Base-by-base conservation (phyloP, 371 early-diverging fungal species). In the Hamiltosporidium tvaerminnensis region DNA sequence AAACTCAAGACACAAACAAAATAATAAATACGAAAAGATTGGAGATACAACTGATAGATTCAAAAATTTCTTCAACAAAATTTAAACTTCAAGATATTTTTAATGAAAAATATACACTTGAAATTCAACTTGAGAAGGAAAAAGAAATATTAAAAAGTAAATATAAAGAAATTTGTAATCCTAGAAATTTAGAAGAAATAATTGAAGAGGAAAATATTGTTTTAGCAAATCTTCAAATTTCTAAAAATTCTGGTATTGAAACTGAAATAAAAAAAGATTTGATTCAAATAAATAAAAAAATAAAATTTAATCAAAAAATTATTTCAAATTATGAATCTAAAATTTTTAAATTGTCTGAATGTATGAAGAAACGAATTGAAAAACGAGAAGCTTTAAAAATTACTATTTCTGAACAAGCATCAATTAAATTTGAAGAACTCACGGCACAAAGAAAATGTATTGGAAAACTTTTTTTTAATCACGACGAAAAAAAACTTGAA, bases 391-490 rank as follows among this genome's bases (percentile, higher is more conserved):
- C 65, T 16, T 56, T 79, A 10, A 68, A 61, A 53, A 54, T 60
- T 14, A 60, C 58, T 23, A 64, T 76, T 34, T 54, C 69, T n/a
- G 39, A 50, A 31, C 41, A 65, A 48, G 66, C 74, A 9, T 14
- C 57, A 12, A n/a, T 53, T 1, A 53, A 44, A 55, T 79, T 79
- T 65, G 31, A 53, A 34, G 53, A 63, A 36, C 53, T 66, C 1
- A 76, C 75, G 48, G 37, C 9, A 12, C 53, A 39, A 49, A 59
- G 74, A 38, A 72, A 68, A 31, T 79, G 76, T 64, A 63, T 57
- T 12, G 79, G 79, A 53, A 32, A 36, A 2, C 61, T 79, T 2
- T 36, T 54, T 23, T 76, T 76, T 66, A 41, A 74, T 44, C 79
- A 79, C 53, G 63, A 66, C 16, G 44, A 63, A 30, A 64, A 71